Conservation (phyloP, 1,284 basidiomycete genomes). For the Moesziomyces globuligerus region DNA sequence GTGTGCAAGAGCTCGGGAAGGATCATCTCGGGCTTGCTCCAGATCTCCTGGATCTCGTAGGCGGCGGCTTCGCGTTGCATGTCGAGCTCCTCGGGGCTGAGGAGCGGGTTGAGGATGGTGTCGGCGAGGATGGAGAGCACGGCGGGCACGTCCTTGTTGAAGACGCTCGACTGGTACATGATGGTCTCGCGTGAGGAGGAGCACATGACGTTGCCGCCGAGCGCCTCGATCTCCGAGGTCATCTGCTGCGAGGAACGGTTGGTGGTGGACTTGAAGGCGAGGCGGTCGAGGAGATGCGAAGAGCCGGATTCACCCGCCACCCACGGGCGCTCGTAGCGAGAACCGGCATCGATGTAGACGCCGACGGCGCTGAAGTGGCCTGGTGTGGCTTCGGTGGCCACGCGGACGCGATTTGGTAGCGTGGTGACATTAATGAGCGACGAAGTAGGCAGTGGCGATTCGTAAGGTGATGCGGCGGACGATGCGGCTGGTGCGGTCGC, state of each 20-base stretch:
- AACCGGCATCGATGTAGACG: conserved; percentile 91
- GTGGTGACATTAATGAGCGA: conserved; percentile 74
- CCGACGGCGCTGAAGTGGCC: conserved; percentile 95
- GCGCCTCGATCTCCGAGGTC: conserved; percentile 80
- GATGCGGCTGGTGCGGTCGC: conserved; percentile 10
- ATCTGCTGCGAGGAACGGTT: conserved; percentile 76
- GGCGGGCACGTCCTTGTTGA: conserved; percentile 81
- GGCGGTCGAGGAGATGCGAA: conserved; percentile 90
- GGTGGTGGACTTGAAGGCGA: conserved; percentile 86
- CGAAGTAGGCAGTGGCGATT: conserved; percentile 37
- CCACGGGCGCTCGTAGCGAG: conserved; percentile 83
- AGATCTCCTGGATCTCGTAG: conserved; percentile 92
- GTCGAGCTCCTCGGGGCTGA: conserved; percentile 82
- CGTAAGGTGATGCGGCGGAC: conserved; percentile 21
- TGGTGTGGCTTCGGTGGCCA: conserved; percentile 88
- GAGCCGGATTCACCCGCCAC: conserved; percentile 76
- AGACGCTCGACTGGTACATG: conserved; percentile 98
- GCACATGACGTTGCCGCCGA: conserved; percentile 92
- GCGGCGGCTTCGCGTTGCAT: conserved; percentile 85
- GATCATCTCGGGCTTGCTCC: conserved; percentile 89
- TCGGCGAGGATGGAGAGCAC: conserved; percentile 90
- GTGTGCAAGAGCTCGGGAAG: conserved; percentile 91
- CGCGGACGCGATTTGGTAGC: conserved; percentile 88
- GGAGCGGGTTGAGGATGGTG: conserved; percentile 83
- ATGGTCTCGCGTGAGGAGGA: conserved; percentile 92